These are phyloP conservation scores for Microbotryomycetes sp. DNA, from an alignment of 1,284 basidiomycete genomes.

Conservation along the genomic window DNA sequence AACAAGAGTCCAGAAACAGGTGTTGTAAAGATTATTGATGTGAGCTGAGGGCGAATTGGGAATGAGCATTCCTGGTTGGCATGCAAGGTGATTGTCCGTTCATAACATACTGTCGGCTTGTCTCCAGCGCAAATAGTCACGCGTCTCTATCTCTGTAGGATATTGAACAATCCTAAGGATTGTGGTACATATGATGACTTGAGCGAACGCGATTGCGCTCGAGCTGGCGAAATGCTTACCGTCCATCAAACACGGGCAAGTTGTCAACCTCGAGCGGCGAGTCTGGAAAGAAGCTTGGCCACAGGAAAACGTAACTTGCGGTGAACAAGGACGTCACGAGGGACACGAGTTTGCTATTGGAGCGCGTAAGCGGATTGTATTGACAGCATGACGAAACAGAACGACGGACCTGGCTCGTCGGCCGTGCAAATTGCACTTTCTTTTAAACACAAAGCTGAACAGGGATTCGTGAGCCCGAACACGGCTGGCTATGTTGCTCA, in stretches of 20 bases:
- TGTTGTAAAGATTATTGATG: constrained; percentile 97
- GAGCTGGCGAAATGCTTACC: constrained; percentile 22
- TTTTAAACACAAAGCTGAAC: constrained; percentile 73
- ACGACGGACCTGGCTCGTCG: constrained; percentile 58
- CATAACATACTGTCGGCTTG: constrained; percentile 78
- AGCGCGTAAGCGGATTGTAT: background rate
- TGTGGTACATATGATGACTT: background rate
- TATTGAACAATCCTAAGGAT: constrained; percentile 77
- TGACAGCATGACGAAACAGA: background rate
- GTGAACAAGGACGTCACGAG: constrained; percentile 88
- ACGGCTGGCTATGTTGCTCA: background rate
- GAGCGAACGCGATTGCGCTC: background rate
- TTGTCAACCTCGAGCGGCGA: constrained; percentile 54
- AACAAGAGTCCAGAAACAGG: constrained; percentile 88
- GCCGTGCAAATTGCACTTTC: constrained; percentile 68
- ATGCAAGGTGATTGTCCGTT: background rate
- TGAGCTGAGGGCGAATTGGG: constrained; percentile 57
- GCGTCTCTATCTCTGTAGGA: constrained; percentile 61
- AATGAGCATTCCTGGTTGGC: background rate
- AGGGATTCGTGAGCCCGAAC: background rate
- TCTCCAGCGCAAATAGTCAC: constrained; percentile 92
- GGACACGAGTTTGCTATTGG: constrained; percentile 70
- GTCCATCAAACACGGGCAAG: constrained; percentile 86
- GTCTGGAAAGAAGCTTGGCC: constrained; percentile 70
- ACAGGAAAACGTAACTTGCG: constrained; percentile 80